Evolutionary conservation across 2,329 filamentous ascomycete species (phyloP).

Genomic region (Fusarium abutilonis): DNA sequence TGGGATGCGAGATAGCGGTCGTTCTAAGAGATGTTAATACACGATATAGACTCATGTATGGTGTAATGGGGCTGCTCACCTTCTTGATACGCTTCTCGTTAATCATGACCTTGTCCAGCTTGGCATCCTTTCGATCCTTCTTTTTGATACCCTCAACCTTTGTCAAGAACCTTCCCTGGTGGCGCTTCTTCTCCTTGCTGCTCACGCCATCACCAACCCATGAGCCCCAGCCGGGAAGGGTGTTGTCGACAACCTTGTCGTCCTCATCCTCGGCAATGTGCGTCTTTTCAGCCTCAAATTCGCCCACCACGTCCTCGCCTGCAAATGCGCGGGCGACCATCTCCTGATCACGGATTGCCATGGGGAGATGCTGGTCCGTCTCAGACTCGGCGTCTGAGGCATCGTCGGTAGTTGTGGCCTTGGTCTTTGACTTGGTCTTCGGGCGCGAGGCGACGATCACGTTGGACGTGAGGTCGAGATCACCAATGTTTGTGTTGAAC

Average conservation of each 20-base stretch:
- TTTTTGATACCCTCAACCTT: constrained; percentile 79
- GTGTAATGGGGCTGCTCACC: constrained; percentile 57
- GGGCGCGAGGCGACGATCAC: constrained; percentile 47
- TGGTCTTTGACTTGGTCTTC: constrained; percentile 46
- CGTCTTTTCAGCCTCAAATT: constrained; percentile 84
- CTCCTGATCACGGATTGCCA: constrained; percentile 69
- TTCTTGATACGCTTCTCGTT: constrained; percentile 92
- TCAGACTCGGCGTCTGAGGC: constrained; percentile 54
- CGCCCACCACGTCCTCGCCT: constrained; percentile 82
- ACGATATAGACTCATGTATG: not conserved
- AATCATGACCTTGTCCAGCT: constrained; percentile 86
- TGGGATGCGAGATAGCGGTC: constrained; percentile 84
- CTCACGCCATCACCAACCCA: constrained; percentile 89
- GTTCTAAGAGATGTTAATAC: constrained; percentile 63
- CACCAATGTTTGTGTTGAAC: constrained; percentile 45
- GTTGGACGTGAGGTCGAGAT: constrained; percentile 55
- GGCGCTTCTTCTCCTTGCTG: constrained; percentile 72
- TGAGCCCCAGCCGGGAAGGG: constrained; percentile 92
- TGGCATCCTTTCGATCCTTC: constrained; percentile 81
- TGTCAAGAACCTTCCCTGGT: constrained; percentile 69
- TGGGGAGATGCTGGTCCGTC: constrained; percentile 61
- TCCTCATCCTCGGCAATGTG: constrained; percentile 78
- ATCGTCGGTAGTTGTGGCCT: constrained; percentile 44
- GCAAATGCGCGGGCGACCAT: constrained; percentile 88
- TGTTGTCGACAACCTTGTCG: constrained; percentile 82